Conservation (phyloP, 192 early-diverging fungal genomes). For the Mortierella claussenii region DNA sequence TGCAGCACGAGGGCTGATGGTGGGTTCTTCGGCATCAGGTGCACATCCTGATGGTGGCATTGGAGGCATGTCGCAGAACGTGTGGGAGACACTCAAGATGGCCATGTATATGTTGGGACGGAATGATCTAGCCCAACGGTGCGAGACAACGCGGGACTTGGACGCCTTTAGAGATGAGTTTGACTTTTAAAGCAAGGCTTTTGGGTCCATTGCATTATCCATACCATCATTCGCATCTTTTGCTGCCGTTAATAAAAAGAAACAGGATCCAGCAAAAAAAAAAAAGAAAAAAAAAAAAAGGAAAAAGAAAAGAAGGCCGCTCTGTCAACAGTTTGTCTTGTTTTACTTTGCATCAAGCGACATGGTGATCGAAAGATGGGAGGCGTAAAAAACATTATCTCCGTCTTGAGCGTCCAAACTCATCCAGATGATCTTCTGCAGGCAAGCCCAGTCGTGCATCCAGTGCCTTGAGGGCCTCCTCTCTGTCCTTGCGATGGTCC, state of each 20-base stretch:
- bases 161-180: constrained; percentile 85
- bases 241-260: background rate
- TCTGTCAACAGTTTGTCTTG: background rate
- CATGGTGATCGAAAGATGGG: background rate
- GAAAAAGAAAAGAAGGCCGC: background rate
- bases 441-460: constrained; percentile 38
- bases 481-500: constrained; percentile 11
- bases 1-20: constrained; percentile 48
- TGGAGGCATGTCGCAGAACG: constrained; percentile 73
- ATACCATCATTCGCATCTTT: too few relatives aligned
- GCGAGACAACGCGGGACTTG: constrained; percentile 77
- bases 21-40: constrained; percentile 40
- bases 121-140: constrained; percentile 84
- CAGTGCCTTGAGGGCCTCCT: constrained; percentile 32
- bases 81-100: constrained; percentile 90
- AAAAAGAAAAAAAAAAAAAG: constrained; percentile 1
- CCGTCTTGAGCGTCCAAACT: constrained; percentile 37
- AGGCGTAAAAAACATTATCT: background rate
- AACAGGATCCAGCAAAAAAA: background rate
- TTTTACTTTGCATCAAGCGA: too few relatives aligned
- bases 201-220: background rate
- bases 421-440: constrained; percentile 18
- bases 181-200: constrained; percentile 71
- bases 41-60: constrained; percentile 53
- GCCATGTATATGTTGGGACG: constrained; percentile 78